These are phyloP conservation scores for Hymenoscyphus salicellus DNA, from an alignment of 2,329 filamentous ascomycete genomes.

Conservation along the genomic window DNA sequence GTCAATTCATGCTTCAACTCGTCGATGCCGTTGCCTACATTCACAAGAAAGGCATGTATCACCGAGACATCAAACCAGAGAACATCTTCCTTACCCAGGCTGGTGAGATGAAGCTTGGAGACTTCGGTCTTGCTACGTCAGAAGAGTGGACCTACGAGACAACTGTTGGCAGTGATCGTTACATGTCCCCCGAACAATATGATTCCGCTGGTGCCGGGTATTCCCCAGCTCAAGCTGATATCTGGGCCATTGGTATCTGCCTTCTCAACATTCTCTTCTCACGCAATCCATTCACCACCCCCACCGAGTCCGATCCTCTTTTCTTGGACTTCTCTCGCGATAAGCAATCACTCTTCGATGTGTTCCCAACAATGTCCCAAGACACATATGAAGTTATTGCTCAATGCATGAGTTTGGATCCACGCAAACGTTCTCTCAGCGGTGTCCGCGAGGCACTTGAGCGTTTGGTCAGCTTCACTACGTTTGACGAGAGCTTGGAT, in stretches of 20 bases:
- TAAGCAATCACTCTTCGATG: slow-evolving; percentile 93
- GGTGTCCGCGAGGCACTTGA: slow-evolving; percentile 75
- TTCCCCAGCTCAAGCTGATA: slow-evolving; percentile 86
- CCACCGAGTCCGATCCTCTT: slow-evolving; percentile 83
- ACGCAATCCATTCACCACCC: slow-evolving; percentile 90
- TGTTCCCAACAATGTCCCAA: slow-evolving; percentile 97
- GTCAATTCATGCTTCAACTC: slow-evolving; percentile 94
- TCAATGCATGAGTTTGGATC: slow-evolving; percentile 87
- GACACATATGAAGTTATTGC: slow-evolving; percentile 94
- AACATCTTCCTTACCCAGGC: slow-evolving; percentile 92
- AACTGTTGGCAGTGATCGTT: slow-evolving; percentile 93
- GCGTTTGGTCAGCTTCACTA: slow-evolving; percentile 86
- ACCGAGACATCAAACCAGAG: slow-evolving; percentile 98
- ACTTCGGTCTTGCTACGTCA: slow-evolving; percentile 89
- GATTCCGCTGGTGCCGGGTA: slow-evolving; percentile 85
- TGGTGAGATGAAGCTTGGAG: slow-evolving; percentile 91
- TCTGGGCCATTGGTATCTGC: slow-evolving; percentile 97
- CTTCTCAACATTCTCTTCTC: slow-evolving; percentile 95
- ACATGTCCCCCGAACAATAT: slow-evolving; percentile 98
- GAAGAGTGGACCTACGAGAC: slow-evolving; percentile 89
- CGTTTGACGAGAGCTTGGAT: slow-evolving; percentile 83
- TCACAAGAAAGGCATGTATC: slow-evolving; percentile 86
- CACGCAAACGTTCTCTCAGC: slow-evolving; percentile 77
- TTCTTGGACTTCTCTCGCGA: slow-evolving; percentile 92
- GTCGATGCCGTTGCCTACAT: slow-evolving; percentile 86